Base-by-base conservation (phyloP, 192 early-diverging fungal species). In the Coemansia sp. region DNA sequence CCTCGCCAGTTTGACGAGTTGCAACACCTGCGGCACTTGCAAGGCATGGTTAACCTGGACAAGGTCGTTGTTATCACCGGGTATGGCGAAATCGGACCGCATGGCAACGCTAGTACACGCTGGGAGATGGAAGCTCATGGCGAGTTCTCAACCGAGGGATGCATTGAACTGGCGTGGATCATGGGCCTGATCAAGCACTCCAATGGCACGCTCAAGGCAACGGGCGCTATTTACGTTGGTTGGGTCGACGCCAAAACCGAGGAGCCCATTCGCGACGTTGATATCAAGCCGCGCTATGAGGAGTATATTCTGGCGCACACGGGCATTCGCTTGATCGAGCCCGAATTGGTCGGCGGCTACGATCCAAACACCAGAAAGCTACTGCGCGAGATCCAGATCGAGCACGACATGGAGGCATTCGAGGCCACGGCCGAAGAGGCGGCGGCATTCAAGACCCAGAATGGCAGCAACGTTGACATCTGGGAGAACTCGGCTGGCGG, bases 81-180 rank as follows among this genome's bases (percentile, higher is more conserved):
- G 42, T 97, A 94, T 74, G 90, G 91, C 72, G 95, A 97, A 78
- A 93, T 97, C 17, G 91, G 92, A 17, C 95, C 94, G 16, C 94
- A 88, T 83, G 95, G 95, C 76, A 92, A 92, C 61, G 86, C 90
- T 29, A 87, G 94, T 68, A 95, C 93, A 46, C 92, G 95, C 68
- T 97, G 95, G 95, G 95, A 97, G 81, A 95, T 97, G 91, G 95
- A 97, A 82, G 88, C 93, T 41, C 79, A 85, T 53, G 95, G 95
- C 74, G 68, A 75, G 64, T 75, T 75, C 67, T 75, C 74, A 41
- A 57, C 70, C 17, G 74, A 75, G 50, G 74, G 95, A 41, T 94
- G 93, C 76, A 95, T 97, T 70, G 95, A 97, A 84, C 89, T 97
- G 88, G 93, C 95, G 9, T 95, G 95, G 93, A 92, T 95, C 77